Conservation (phyloP, 345 rosid genomes). For the Cochlearia excelsa region DNA sequence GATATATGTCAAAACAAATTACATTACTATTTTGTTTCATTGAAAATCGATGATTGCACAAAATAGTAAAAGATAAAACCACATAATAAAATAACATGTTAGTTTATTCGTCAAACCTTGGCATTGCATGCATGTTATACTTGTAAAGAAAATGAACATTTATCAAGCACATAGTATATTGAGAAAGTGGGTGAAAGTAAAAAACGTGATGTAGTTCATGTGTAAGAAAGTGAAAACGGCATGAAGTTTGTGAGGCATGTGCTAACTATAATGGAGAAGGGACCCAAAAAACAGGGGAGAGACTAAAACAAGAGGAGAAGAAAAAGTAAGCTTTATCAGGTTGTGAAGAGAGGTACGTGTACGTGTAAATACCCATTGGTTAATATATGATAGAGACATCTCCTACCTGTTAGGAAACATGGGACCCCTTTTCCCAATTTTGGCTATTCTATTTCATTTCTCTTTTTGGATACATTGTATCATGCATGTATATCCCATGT, state of each 20-base stretch:
- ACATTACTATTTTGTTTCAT: no score
- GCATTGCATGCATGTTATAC: no score
- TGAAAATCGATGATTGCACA: no score
- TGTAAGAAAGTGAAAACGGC: slow-evolving; percentile 6
- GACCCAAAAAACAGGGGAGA: slow-evolving; percentile 17
- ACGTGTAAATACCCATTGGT: slow-evolving; percentile 10
- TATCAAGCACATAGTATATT: no score
- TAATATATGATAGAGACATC: slow-evolving; percentile 29
- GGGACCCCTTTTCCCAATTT: slow-evolving; percentile 31
- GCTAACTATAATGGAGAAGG: slow-evolving; percentile 28
- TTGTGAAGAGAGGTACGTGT: slow-evolving; percentile 34
- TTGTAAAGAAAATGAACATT: no score
- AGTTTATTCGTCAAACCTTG: no score
- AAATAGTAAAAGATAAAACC: no score
- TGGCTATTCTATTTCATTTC: slow-evolving; percentile 14
- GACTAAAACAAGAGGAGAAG: slow-evolving; percentile 11
- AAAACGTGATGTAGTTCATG: slow-evolving; percentile 12
- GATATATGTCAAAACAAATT: no score
- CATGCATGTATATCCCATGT: not conserved
- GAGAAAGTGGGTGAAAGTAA: not conserved
- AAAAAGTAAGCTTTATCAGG: slow-evolving; percentile 10
- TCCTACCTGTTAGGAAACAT: slow-evolving; percentile 36
- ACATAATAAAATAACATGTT: no score
- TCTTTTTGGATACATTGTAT: slow-evolving; percentile 21
- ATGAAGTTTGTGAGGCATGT: slow-evolving; percentile 16